Evolutionary conservation across 805 yeast genomes (phyloP).

Genomic region (Tetrapisispora nanseiensis): DNA sequence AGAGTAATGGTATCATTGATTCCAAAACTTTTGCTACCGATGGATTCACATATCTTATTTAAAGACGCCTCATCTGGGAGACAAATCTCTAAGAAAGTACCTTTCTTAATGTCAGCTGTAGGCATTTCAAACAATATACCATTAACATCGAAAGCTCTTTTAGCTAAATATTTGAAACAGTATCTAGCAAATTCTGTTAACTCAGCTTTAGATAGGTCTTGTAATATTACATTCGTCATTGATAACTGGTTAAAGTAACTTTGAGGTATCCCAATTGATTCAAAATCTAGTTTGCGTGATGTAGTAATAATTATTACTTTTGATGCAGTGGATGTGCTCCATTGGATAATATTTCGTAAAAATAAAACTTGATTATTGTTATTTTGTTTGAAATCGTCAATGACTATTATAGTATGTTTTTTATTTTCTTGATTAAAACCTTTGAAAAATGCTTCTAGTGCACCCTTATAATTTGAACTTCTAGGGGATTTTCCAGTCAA

Average conservation of each 20-base stretch:
- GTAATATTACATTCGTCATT: neutral
- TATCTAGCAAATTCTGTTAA: neutral
- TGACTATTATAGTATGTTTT: conserved; percentile 51
- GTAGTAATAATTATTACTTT: neutral
- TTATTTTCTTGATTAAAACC: conserved; percentile 27
- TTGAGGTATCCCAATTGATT: neutral
- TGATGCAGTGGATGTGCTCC: neutral
- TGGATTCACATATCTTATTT: neutral
- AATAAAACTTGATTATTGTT: neutral
- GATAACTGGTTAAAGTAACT: neutral
- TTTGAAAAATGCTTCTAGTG: conserved; percentile 59
- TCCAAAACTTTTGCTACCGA: neutral
- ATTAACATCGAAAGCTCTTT: neutral
- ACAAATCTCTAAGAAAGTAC: neutral
- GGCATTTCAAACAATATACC: neutral
- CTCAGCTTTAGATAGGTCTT: neutral
- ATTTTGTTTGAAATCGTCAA: conserved; percentile 37
- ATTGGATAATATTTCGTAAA: neutral
- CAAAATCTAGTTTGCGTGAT: neutral
- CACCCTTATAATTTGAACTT: conserved; percentile 50
- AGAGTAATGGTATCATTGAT: neutral
- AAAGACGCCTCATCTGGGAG: neutral
- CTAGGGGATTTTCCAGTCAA: conserved; percentile 49
- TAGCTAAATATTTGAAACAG: neutral
- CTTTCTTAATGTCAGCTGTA: neutral